Percentiles rank a stretch among this genome's conserved stretches.
Conservation (phyloP, 2,329 filamentous ascomycete species). For the Aphanocladium album region DNA sequence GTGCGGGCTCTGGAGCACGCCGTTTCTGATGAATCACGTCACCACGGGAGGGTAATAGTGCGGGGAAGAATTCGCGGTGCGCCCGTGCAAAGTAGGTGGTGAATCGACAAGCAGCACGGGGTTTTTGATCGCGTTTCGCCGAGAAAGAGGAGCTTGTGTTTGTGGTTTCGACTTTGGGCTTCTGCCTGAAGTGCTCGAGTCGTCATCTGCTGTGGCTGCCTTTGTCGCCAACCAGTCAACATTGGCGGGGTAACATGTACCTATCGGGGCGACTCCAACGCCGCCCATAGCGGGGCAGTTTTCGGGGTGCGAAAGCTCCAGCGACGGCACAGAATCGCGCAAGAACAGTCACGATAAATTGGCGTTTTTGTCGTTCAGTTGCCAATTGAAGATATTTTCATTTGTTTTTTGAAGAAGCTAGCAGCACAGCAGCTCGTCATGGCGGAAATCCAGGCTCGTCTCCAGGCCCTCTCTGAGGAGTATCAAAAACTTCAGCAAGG, state of each 20-base stretch:
- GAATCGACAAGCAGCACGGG: background rate
- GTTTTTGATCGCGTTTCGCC: background rate
- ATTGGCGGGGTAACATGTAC: conserved; percentile 37
- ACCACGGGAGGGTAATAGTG: background rate
- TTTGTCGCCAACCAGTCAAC: conserved; percentile 14
- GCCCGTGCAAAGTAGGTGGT: too few species aligned
- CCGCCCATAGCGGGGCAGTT: conserved; percentile 12
- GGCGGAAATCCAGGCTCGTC: conserved; percentile 67
- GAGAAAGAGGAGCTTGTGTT: background rate
- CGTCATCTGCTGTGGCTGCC: conserved; percentile 6
- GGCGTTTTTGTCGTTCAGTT: background rate
- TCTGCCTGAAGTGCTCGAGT: conserved; percentile 10
- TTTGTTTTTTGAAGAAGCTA: background rate
- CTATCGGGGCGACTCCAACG: conserved; percentile 24
- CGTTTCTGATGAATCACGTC: background rate
- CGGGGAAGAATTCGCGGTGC: background rate
- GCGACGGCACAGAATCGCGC: background rate
- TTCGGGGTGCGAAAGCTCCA: background rate
- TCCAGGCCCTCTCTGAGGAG: conserved; percentile 81
- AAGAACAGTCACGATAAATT: background rate
- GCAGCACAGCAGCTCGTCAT: conserved; percentile 36
- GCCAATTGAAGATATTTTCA: background rate
- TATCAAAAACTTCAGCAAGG: conserved; percentile 84
- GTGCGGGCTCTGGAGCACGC: background rate
- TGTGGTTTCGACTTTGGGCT: conserved; percentile 3